Evolutionary conservation across 352 stramenopile genomes (phyloP).

Genomic region (Globisporangium apiculatum): DNA sequence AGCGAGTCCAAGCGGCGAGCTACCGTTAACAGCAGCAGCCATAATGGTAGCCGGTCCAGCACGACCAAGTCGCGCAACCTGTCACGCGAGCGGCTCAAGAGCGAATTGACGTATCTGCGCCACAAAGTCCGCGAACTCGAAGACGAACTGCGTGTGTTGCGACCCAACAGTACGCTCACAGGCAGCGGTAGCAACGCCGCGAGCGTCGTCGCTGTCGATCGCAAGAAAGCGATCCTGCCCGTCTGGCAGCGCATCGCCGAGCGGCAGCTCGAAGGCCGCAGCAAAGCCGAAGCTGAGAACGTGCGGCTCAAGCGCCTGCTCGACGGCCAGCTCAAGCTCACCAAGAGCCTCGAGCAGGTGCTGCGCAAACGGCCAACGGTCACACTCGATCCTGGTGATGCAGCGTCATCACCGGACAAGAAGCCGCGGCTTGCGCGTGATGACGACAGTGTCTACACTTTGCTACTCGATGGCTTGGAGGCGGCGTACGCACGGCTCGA

Average conservation of each 20-base stretch:
- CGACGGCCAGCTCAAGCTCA: constrained; percentile 8
- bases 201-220: neutral
- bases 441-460: constrained; percentile 25
- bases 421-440: constrained; percentile 18
- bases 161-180: constrained; percentile 1
- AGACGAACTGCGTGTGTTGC: constrained; percentile 6
- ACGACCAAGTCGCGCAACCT: constrained; percentile 6
- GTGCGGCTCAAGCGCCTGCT: constrained; percentile 2
- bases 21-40: neutral
- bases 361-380: constrained; percentile 2
- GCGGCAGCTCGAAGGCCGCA: constrained; percentile 5
- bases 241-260: constrained; percentile 11
- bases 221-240: constrained; percentile 5
- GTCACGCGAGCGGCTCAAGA: constrained; percentile 10
- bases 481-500: constrained; percentile 30
- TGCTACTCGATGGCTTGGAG: constrained; percentile 35
- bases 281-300: constrained; percentile 9
- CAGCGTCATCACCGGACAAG: constrained; percentile 2
- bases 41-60: neutral
- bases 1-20: too few relatives aligned
- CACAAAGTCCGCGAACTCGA: constrained; percentile 4
- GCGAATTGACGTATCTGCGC: constrained; percentile 5
- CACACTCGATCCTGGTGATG: neutral
- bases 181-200: neutral
- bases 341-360: constrained; percentile 7